Evolutionary conservation across 2,329 filamentous ascomycete species (phyloP), one percentile per base, ranked within the genome.

Genomic region (Hyphodiscus sp.): DNA sequence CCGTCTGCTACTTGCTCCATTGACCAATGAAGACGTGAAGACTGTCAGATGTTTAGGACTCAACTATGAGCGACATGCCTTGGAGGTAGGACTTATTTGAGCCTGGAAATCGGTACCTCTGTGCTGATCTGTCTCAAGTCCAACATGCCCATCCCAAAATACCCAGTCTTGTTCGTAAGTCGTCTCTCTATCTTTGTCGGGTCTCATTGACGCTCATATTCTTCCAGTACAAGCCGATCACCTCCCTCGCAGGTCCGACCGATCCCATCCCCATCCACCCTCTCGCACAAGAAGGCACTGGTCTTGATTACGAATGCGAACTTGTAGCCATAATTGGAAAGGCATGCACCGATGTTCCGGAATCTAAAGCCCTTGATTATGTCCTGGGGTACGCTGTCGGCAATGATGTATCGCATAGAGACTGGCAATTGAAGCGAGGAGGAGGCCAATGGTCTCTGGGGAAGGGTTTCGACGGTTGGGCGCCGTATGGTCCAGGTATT

Each of bases 251-350:
- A 0, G 86, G 85, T 1, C 86, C 86, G 0, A 74, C 69, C 2
- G 83, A 87, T 61, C 74, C 82, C 1, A 85, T 90, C 50, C 85
- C 85, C 1, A 75, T 92, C 38, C 80, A 82, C 20, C 64, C 70
- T 2, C 72, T 87, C 55, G 86, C 85, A 0, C 87, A 90, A 69
- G 76, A 84, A 56, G 75, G 75, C 47, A 72, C 74, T n/a, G 83
- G 83, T 0, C 71, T 89, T 18, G 88, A 91, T 70, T 91, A 91
- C 69, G 88, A 92, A 71, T 89, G 86, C 67, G 88, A 92, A 71
- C 76, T 92, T 7, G 85, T 90, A 15, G 76, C 82, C 41, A 74
- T 91, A 9, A 89, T 91, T 58, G 85, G 86, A 20, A 85, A 83
- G 68, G 73, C 78, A 55, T 85, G 82, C 55, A 70, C 73, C 44